Evolutionary conservation across 139 green algal species (phyloP).

Genomic region (Microglena sp.): DNA sequence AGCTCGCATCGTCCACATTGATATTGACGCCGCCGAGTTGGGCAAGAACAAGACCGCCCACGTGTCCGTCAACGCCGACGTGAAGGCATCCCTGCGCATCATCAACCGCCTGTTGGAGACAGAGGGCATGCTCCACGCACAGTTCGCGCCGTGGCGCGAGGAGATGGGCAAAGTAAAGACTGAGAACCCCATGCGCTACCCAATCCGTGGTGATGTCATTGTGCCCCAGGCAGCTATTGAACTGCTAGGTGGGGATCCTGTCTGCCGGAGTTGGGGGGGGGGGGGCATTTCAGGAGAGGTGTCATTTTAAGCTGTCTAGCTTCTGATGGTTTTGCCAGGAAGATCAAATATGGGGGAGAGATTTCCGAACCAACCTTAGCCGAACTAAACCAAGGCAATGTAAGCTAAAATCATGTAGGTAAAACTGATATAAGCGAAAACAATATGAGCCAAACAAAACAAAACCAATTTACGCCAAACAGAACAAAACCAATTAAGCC

Average conservation of each 20-base stretch:
- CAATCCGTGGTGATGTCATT: slow-evolving; percentile 79
- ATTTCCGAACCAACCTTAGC: no score
- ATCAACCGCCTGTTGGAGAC: slow-evolving; percentile 57
- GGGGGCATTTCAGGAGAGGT: neutral
- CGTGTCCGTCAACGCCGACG: slow-evolving; percentile 64
- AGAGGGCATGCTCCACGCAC: slow-evolving; percentile 13
- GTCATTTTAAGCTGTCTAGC: neutral
- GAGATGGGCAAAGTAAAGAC: slow-evolving; percentile 42
- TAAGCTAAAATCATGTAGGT: no score
- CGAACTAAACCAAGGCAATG: no score
- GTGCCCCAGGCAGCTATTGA: slow-evolving; percentile 91
- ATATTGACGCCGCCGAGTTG: slow-evolving; percentile 98
- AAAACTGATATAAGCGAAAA: no score
- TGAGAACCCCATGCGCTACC: slow-evolving; percentile 80
- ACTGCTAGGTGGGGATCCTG: slow-evolving; percentile 27
- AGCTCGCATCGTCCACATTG: slow-evolving; percentile 93
- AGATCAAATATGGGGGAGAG: no score
- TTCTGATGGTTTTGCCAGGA: no score
- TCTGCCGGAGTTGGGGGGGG: neutral
- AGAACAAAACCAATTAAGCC: no score
- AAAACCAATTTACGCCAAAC: no score
- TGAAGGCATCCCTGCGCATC: slow-evolving; percentile 54
- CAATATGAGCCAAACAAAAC: no score
- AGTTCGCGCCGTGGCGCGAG: slow-evolving; percentile 15
- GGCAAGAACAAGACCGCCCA: slow-evolving; percentile 97